phyloP scores from a whole-genome alignment of 768 basidiomycete genomes.

The Tricholoma hemisulphureum region DNA sequence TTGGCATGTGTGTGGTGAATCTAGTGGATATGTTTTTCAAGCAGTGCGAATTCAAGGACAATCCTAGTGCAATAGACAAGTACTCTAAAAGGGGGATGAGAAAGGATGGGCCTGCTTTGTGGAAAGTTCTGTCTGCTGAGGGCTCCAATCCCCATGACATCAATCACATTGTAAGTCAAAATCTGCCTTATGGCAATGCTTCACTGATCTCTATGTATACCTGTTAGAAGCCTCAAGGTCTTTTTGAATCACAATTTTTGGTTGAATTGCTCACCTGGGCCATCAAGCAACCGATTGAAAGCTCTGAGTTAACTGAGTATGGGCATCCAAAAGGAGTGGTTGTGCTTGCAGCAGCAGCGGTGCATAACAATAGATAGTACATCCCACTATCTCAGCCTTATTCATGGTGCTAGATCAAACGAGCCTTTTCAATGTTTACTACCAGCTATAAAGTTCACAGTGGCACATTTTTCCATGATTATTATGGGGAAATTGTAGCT shows the following conservation, averaged over 20 bases:
- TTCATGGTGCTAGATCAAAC: neutral
- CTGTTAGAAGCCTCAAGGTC: neutral
- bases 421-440: neutral
- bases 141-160: neutral
- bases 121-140: neutral
- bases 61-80: neutral
- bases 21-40: neutral
- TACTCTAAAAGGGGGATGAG: neutral
- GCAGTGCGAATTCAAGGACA: neutral
- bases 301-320: neutral
- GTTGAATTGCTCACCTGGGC: neutral
- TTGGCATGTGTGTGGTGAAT: neutral
- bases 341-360: neutral
- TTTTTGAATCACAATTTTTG: neutral
- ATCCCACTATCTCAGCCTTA: neutral
- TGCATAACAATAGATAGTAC: neutral
- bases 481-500: neutral
- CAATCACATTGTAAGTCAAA: neutral
- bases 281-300: neutral
- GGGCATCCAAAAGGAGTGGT: neutral
- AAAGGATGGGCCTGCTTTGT: neutral
- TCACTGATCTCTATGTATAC: too few species aligned
- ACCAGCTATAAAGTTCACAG: neutral
- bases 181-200: neutral
- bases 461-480: neutral